These are phyloP conservation scores for Globisporangium irregulare DNA, from an alignment of 352 stramenopile genomes.

Conservation along the genomic window DNA sequence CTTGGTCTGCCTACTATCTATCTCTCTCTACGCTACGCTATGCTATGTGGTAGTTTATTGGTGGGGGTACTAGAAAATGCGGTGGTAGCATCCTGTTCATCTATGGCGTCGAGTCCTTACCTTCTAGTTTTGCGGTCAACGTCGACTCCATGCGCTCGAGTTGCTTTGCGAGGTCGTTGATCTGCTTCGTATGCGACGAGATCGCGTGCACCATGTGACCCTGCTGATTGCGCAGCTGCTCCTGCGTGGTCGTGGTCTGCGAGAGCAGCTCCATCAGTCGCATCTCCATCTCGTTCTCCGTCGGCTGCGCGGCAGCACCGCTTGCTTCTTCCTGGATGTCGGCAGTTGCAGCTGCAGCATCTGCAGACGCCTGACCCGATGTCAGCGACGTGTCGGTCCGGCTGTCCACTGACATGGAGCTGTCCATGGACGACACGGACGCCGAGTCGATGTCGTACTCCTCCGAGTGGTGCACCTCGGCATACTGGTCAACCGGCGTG, in stretches of 20 bases:
- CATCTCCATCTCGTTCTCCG: constrained; percentile 70
- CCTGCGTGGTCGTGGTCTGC: constrained; percentile 78
- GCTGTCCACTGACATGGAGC: constrained; percentile 20
- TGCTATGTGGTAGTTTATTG: constrained; percentile 1
- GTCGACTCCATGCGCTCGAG: constrained; percentile 77
- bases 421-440: constrained; percentile 22
- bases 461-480: constrained; percentile 2
- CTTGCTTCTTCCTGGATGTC: constrained; percentile 12
- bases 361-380: not conserved
- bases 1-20: not conserved
- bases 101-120: constrained; percentile 6
- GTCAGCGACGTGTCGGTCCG: constrained; percentile 2
- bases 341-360: not conserved
- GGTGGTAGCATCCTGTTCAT: not conserved
- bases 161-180: constrained; percentile 74
- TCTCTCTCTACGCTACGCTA: constrained; percentile 2
- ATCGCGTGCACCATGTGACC: constrained; percentile 80
- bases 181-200: constrained; percentile 73
- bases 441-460: constrained; percentile 15
- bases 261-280: constrained; percentile 71
- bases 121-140: constrained; percentile 53
- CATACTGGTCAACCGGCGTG: constrained; percentile 17
- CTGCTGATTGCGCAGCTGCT: constrained; percentile 79
- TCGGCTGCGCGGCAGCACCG: constrained; percentile 9
- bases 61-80: not conserved